Conservation (phyloP, 805 yeast species). For the Gaillardinia entomophila region DNA sequence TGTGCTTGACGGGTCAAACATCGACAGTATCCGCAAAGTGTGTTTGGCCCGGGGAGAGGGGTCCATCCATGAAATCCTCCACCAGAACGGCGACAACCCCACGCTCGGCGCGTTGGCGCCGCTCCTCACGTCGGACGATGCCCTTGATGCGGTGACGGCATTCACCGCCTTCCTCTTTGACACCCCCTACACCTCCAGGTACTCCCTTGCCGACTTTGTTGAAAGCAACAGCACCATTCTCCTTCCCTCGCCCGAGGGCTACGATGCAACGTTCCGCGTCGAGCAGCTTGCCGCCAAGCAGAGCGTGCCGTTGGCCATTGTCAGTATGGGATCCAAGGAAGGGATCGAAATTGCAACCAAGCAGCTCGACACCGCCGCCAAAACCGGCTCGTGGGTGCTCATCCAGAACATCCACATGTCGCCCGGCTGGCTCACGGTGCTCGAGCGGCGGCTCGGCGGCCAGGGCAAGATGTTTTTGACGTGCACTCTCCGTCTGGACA, state of each 20-base stretch:
- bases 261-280: slow-evolving; percentile 60
- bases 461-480: slow-evolving; percentile 62
- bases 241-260: slow-evolving; percentile 54
- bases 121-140: slow-evolving; percentile 1
- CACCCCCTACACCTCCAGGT: slow-evolving; percentile 21
- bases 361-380: slow-evolving; percentile 42
- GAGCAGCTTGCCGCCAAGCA: slow-evolving; percentile 33
- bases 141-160: slow-evolving; percentile 11
- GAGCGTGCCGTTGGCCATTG: slow-evolving; percentile 25
- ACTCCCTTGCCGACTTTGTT: slow-evolving; percentile 26
- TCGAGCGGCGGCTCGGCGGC: slow-evolving; percentile 41
- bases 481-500: slow-evolving; percentile 39
- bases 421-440: slow-evolving; percentile 49
- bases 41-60: background rate
- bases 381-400: slow-evolving; percentile 63
- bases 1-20: slow-evolving; percentile 1
- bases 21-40: background rate
- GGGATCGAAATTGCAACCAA: slow-evolving; percentile 51
- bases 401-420: slow-evolving; percentile 81
- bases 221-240: slow-evolving; percentile 35
- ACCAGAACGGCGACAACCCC: background rate
- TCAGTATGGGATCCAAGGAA: slow-evolving; percentile 75
- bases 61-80: background rate
- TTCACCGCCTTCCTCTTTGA: slow-evolving; percentile 18
- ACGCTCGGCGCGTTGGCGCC: background rate